Percentiles rank a stretch among this genome's conserved stretches.
Evolutionary conservation across 2,329 filamentous ascomycete species (phyloP).

Genomic region (Fusarium agapanthi): DNA sequence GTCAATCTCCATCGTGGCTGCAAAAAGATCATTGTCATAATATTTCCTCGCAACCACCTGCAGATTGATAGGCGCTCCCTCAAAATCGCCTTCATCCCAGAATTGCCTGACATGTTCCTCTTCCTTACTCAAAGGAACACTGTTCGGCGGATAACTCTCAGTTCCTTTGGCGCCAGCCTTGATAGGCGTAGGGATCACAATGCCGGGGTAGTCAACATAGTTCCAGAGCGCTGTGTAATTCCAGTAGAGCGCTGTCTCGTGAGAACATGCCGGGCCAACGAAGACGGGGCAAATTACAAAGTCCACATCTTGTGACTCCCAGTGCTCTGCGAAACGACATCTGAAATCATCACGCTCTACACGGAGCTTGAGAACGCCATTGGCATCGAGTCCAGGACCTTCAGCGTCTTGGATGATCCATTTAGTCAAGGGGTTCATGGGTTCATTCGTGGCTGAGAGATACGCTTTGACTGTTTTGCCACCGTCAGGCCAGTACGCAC

Average conservation of each 20-base stretch:
- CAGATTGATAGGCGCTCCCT: constrained; percentile 46
- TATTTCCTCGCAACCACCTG: constrained; percentile 48
- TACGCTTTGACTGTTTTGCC: constrained; percentile 22
- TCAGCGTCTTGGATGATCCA: constrained; percentile 35
- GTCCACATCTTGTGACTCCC: constrained; percentile 48
- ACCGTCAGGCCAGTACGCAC: constrained; percentile 40
- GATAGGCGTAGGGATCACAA: constrained; percentile 47
- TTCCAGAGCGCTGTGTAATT: constrained; percentile 50
- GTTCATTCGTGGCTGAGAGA: constrained; percentile 40
- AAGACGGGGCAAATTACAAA: constrained; percentile 40
- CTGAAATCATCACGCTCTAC: constrained; percentile 43
- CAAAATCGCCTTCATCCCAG: constrained; percentile 47
- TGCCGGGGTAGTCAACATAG: constrained; percentile 48
- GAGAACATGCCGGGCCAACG: constrained; percentile 44
- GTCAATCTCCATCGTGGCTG: background rate
- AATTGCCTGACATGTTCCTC: constrained; percentile 40
- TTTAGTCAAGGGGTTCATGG: constrained; percentile 41
- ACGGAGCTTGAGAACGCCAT: constrained; percentile 40
- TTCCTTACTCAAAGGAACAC: background rate
- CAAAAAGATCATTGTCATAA: constrained; percentile 40
- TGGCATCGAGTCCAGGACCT: background rate
- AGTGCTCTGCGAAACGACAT: constrained; percentile 44
- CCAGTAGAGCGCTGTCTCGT: constrained; percentile 49
- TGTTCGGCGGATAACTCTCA: background rate
- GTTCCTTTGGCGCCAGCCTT: constrained; percentile 10